A percentile compares a stretch with the other conserved stretches of the same genome.
Conservation (phyloP, 805 yeast genomes). For the Kodamaea fukazawae region DNA sequence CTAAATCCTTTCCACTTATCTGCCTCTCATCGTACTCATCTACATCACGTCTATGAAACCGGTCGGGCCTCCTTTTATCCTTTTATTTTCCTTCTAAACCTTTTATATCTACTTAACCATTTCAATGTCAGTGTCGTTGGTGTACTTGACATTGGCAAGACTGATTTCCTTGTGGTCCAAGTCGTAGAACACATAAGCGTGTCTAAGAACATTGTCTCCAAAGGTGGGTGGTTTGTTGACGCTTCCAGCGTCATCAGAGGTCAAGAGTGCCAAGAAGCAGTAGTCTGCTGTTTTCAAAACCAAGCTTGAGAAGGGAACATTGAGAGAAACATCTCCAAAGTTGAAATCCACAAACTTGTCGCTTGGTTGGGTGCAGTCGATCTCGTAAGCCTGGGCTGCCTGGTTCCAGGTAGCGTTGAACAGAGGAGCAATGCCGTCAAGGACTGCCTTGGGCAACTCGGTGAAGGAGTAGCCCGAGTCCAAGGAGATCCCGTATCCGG, state of each 20-base stretch:
- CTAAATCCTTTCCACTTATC: too few relatives aligned
- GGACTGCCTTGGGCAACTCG: conserved; percentile 5
- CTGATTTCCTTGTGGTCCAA: conserved; percentile 43
- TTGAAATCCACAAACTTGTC: conserved; percentile 7
- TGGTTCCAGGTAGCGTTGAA: conserved; percentile 1
- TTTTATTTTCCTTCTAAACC: too few relatives aligned
- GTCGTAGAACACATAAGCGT: conserved; percentile 55
- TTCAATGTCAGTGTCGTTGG: conserved; percentile 11
- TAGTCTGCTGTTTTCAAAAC: conserved; percentile 4
- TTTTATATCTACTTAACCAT: background rate
- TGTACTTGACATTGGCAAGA: conserved; percentile 43
- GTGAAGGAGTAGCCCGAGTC: conserved; percentile 12
- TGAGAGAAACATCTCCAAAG: conserved; percentile 5
- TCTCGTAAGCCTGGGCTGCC: background rate
- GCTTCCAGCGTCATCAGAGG: conserved; percentile 4
- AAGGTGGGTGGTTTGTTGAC: conserved; percentile 20
- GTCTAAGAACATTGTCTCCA: conserved; percentile 52
- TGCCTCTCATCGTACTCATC: too few relatives aligned
- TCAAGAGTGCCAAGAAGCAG: conserved; percentile 4
- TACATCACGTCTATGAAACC: too few relatives aligned
- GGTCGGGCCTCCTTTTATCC: too few relatives aligned
- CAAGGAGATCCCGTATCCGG: conserved; percentile 3
- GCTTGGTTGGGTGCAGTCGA: conserved; percentile 8
- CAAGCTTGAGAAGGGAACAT: conserved; percentile 10
- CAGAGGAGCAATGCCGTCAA: conserved; percentile 3